These are phyloP conservation scores for Diaporthe sp. DNA, from an alignment of 2,329 filamentous ascomycete genomes.

Conservation along the genomic window DNA sequence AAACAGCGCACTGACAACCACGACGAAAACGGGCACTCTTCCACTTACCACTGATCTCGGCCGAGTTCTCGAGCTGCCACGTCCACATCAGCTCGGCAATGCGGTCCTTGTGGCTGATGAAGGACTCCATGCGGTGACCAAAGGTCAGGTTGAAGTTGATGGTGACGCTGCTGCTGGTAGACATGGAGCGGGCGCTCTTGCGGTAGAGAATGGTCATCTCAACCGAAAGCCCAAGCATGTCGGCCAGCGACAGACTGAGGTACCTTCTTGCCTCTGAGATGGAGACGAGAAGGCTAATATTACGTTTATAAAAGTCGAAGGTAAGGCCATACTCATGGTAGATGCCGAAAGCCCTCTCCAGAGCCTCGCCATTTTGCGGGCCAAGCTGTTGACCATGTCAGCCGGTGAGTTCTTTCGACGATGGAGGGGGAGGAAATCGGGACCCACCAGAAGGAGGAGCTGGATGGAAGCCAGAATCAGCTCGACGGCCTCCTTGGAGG, in stretches of 20 bases:
- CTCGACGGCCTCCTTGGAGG: constrained; percentile 36
- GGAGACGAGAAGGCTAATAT: constrained; percentile 35
- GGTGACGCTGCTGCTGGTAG: constrained; percentile 33
- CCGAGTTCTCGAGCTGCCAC: constrained; percentile 36
- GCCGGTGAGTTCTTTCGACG: background rate
- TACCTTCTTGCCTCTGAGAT: constrained; percentile 35
- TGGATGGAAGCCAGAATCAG: constrained; percentile 34
- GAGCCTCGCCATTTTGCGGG: constrained; percentile 35
- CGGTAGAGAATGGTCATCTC: constrained; percentile 34
- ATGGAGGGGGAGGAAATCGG: background rate
- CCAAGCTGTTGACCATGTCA: constrained; percentile 30
- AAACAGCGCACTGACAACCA: background rate
- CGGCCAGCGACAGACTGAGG: constrained; percentile 37
- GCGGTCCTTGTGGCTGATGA: constrained; percentile 36
- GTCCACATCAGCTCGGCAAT: constrained; percentile 37
- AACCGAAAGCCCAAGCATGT: constrained; percentile 36
- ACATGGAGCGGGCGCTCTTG: constrained; percentile 33
- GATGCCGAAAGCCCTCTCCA: constrained; percentile 34
- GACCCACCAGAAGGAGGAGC: constrained; percentile 34
- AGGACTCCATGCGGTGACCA: constrained; percentile 34
- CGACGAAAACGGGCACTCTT: background rate
- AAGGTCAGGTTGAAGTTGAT: constrained; percentile 36
- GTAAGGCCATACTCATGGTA: constrained; percentile 35
- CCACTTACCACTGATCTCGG: constrained; percentile 35
- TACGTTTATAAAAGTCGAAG: constrained; percentile 36